phyloP scores from a whole-genome alignment of 345 rosid genomes.

The Laguncularia racemosa region DNA sequence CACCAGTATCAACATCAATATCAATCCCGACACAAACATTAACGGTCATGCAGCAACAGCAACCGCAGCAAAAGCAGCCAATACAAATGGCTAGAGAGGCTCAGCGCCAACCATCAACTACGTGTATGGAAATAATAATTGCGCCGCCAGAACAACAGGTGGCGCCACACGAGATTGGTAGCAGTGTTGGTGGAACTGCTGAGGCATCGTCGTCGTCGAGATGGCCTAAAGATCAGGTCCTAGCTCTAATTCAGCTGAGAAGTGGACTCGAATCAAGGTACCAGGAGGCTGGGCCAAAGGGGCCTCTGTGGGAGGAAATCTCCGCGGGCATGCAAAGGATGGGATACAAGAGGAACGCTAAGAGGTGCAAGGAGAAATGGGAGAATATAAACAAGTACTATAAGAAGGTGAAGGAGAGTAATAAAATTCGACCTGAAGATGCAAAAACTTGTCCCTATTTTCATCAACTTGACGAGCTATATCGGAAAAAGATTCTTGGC shows the following conservation, averaged over 20 bases:
- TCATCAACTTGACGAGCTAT: conserved; percentile 68
- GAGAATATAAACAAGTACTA: conserved; percentile 87
- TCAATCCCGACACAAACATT: no score
- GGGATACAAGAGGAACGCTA: conserved; percentile 66
- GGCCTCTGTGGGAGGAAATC: conserved; percentile 46
- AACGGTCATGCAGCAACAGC: neutral
- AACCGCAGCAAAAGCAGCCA: conserved; percentile 6
- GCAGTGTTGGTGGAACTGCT: conserved; percentile 1
- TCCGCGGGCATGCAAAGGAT: conserved; percentile 38
- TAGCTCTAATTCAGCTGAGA: conserved; percentile 33
- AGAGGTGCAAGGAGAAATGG: conserved; percentile 91
- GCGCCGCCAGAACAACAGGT: conserved; percentile 21
- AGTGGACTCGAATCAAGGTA: conserved; percentile 33
- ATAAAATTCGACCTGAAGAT: conserved; percentile 74
- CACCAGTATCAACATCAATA: no score
- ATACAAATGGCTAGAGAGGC: neutral
- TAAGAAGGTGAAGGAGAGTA: conserved; percentile 86
- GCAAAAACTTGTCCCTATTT: conserved; percentile 90
- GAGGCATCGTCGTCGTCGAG: conserved; percentile 18
- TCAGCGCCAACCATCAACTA: neutral
- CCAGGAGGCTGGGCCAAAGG: conserved; percentile 42
- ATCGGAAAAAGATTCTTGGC: conserved; percentile 36
- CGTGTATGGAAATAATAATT: conserved; percentile 7
- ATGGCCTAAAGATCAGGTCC: conserved; percentile 44
- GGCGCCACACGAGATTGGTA: neutral